Percentiles rank a stretch among this genome's conserved stretches.
Conservation (phyloP, 768 basidiomycete species). For the Chalciporus pseudorubinellus region DNA sequence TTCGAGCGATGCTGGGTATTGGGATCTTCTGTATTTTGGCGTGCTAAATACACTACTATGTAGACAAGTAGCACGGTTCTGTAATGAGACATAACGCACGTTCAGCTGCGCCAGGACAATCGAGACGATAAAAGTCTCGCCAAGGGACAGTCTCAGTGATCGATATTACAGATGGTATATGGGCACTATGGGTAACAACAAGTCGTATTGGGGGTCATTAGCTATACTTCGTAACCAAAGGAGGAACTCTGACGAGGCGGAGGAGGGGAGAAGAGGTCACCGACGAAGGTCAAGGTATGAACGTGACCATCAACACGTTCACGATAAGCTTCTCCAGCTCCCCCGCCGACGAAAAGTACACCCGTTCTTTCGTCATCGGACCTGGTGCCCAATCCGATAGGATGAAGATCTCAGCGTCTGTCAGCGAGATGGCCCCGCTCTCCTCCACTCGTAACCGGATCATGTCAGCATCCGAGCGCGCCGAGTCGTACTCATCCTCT, state of each 20-base stretch:
- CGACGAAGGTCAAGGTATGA: constrained; percentile 47
- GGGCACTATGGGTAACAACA: constrained; percentile 1
- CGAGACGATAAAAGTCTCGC: too few species aligned
- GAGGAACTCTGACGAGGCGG: too few species aligned
- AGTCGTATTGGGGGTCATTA: neutral
- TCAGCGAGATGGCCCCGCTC: constrained; percentile 63
- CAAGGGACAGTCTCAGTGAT: too few species aligned
- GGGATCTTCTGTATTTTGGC: neutral
- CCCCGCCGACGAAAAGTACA: constrained; percentile 64
- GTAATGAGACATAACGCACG: too few species aligned
- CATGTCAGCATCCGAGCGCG: constrained; percentile 29
- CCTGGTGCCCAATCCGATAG: constrained; percentile 53
- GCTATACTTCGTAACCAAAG: neutral
- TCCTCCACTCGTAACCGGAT: constrained; percentile 59
- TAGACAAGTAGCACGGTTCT: too few species aligned
- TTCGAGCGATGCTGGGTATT: neutral
- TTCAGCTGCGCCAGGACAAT: too few species aligned
- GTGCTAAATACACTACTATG: too few species aligned
- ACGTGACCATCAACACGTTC: constrained; percentile 71
- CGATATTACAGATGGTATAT: neutral
- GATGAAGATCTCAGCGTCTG: constrained; percentile 60
- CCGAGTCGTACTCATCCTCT: constrained; percentile 36
- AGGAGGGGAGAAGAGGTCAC: neutral
- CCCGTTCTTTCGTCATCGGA: constrained; percentile 59
- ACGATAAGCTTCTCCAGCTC: constrained; percentile 73